Evolutionary conservation across 352 stramenopile genomes (phyloP).

Genomic region (Phytopythium aichiense): DNA sequence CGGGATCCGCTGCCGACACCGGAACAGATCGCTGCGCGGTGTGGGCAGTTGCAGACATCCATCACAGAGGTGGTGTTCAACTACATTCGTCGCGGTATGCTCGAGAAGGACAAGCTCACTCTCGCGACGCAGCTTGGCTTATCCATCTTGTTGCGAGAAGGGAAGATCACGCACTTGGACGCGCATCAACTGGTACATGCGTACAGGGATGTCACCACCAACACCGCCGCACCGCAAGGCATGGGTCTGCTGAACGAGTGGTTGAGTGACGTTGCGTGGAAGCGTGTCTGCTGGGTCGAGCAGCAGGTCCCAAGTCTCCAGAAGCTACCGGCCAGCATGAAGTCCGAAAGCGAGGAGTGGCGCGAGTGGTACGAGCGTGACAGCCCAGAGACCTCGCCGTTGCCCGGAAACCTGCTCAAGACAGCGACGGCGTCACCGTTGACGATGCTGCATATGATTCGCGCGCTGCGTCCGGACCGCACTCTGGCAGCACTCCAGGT

Average conservation of each 20-base stretch:
- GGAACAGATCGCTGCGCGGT: conserved; percentile 49
- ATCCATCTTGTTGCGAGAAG: conserved; percentile 83
- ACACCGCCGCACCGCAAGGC: conserved; percentile 8
- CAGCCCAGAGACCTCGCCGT: conserved; percentile 81
- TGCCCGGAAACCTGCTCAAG: conserved; percentile 82
- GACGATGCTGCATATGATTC: conserved; percentile 74
- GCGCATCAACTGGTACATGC: conserved; percentile 76
- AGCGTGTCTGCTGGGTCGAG: conserved; percentile 89
- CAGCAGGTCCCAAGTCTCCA: conserved; percentile 80
- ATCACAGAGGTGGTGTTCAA: conserved; percentile 91
- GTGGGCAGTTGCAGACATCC: conserved; percentile 50
- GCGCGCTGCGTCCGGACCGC: conserved; percentile 80
- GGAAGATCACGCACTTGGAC: conserved; percentile 47
- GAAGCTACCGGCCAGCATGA: conserved; percentile 93
- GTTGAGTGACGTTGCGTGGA: conserved; percentile 87
- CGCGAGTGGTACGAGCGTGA: conserved; percentile 92
- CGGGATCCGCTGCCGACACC: conserved; percentile 55
- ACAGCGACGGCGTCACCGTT: conserved; percentile 35
- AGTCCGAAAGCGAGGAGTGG: conserved; percentile 95
- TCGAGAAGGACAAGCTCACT: conserved; percentile 93
- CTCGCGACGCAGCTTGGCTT: conserved; percentile 91
- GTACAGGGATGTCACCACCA: conserved; percentile 21
- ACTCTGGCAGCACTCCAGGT: conserved; percentile 64
- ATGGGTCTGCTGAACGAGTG: conserved; percentile 93
- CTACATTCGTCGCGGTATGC: conserved; percentile 92